Base-by-base conservation (phyloP, 768 basidiomycete species). In the Boletus rufocinnamomeus region DNA sequence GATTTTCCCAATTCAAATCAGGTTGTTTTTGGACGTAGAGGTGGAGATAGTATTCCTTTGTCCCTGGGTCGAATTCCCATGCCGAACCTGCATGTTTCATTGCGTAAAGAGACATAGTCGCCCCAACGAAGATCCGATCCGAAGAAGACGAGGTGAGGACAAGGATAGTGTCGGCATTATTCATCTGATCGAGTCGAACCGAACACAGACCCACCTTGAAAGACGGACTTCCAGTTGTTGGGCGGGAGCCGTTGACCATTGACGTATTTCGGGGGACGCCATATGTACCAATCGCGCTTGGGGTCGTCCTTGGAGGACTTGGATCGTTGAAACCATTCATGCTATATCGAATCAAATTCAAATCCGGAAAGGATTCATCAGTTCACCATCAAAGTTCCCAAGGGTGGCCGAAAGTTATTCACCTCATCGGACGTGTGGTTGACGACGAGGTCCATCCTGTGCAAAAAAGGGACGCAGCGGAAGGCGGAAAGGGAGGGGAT, bases 1-100 rank as follows among this genome's bases (percentile, higher is more conserved):
- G 78, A 61, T 89, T 87, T 51, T 89, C 86, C 88, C 87, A 91
- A 67, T 92, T 90, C 17, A 91, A 70, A 66, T 91, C 90, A 0
- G 88, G 89, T 73, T 89, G 88, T 65, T 88, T 81, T 10, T 77
- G 66, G 53, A 82, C 74, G 71, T 83, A 91, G 2, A 89, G 64
- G 70, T 90, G 88, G 54, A 90, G 81, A 68, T 89, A 89, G 62
- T 87, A 91, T 71, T 91, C 87, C 21, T 82, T 74, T 4, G 86
- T 86, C 13, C 63, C 63, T 58, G 82, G 80, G 72, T 89, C 86
- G 62, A 81, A 88, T 23, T 85, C 81, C 90, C 90, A 91, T 13
- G 83, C 85, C 1, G 87, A 83, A 14, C 84, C 84, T 85, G 67
- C 28, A 35, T 49, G 47, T 61, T 47, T 47, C 38, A 10, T 47